Evolutionary conservation across 345 rosid genomes (phyloP), one percentile per base, ranked within the genome.

Genomic region (Syzygium jambos): DNA sequence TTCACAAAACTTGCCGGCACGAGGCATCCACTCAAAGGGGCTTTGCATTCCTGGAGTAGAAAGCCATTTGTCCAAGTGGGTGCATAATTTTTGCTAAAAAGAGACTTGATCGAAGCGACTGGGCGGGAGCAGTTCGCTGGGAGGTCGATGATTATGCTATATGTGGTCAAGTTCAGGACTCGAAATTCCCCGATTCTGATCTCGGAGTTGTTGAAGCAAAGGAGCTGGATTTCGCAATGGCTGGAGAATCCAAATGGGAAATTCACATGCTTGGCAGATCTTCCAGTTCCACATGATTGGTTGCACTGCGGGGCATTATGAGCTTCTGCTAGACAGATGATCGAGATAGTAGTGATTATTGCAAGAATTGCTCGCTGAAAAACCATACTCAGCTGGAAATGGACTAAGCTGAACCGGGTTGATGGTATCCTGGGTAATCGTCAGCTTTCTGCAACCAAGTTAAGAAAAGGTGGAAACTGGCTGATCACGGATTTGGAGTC

Each of bases 211-310:
- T 56, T 0, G 52, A 22, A 27, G 89, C 99, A 98, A 14, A 12
- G 46, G 46, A 98, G 87, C 11, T 1, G 85, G 90, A 98, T 95
- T 46, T 73, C 85, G 87, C 95, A 96, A 16, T 63, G 89, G 13
- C 25, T 0, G 6, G 98, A 91, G 90, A 95, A 96, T 19, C 99
- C 98, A 87, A 98, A 98, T 17, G 99, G 99, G 84, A 91, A 95
- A 34, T 91, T 88, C 16, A 95, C 89, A 6, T 7, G 12, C 19
- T 43, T 88, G 34, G 86, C 43, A 13, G 77, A 88, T 43, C 90
- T 77, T 23, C 88, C 90, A 3, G 9, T 57, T 41, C 91, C 94
- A 86, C 99, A 97, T 5, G 84, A 54, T 17, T 88, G 85, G 3
- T 1, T 7, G 92, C 97, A 95, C 91, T 94, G 89, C 80, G 25